phyloP scores from a whole-genome alignment of 192 early-diverging fungal genomes.

The Coemansia sp. region DNA sequence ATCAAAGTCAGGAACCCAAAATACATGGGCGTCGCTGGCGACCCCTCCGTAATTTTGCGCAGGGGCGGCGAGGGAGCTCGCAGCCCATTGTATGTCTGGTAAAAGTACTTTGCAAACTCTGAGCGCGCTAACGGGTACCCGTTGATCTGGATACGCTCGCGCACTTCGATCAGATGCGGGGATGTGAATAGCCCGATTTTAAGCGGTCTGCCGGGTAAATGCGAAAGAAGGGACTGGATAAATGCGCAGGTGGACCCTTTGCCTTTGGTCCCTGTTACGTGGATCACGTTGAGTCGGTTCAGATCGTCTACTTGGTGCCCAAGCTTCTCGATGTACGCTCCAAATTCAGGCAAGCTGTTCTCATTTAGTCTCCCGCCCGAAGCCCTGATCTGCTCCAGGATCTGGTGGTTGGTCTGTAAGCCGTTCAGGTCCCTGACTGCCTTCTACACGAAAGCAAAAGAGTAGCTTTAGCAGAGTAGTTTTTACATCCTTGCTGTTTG shows the following conservation, averaged over 20 bases:
- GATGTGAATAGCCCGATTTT: slow-evolving; percentile 84
- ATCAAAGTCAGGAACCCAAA: slow-evolving; percentile 90
- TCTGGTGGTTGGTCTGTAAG: slow-evolving; percentile 82
- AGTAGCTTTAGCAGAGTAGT: background rate
- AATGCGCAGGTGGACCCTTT: slow-evolving; percentile 86
- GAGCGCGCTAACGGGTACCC: slow-evolving; percentile 73
- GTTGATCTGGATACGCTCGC: slow-evolving; percentile 93
- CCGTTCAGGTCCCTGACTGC: slow-evolving; percentile 79
- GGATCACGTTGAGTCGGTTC: slow-evolving; percentile 73
- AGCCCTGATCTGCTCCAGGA: slow-evolving; percentile 66
- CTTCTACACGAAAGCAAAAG: slow-evolving; percentile 49
- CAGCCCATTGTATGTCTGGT: slow-evolving; percentile 78
- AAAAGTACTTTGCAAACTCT: slow-evolving; percentile 83
- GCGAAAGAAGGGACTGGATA: slow-evolving; percentile 72
- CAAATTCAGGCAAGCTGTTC: slow-evolving; percentile 34
- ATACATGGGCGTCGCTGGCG: slow-evolving; percentile 65
- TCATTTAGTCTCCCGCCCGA: slow-evolving; percentile 33
- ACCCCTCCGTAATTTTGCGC: slow-evolving; percentile 15
- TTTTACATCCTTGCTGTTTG: no score
- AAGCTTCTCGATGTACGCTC: slow-evolving; percentile 30
- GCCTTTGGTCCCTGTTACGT: slow-evolving; percentile 84
- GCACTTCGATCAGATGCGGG: slow-evolving; percentile 87
- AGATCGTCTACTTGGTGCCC: slow-evolving; percentile 58
- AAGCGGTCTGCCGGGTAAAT: slow-evolving; percentile 16
- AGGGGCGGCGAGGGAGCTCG: slow-evolving; percentile 30